Base-by-base conservation (phyloP, 176 grass and related monocot species). In the Saccharum officinarum region DNA sequence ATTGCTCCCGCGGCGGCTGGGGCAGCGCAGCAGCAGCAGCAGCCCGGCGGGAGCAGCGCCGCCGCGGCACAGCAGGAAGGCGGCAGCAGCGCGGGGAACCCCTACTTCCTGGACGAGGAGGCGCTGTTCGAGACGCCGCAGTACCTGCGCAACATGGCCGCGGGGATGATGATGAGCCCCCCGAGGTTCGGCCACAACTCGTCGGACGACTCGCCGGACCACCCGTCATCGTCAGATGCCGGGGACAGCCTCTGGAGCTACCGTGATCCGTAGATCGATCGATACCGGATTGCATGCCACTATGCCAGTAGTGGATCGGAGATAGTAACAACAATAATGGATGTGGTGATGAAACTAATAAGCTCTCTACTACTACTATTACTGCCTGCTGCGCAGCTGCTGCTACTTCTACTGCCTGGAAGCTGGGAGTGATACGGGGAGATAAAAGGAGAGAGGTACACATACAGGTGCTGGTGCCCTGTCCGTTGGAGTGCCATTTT, bases 101-200 rank as follows among this genome's bases (percentile, higher is more conserved):
- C 52, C 15, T 39, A 83, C 88, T 98, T 88, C 85, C 72, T 98
- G 44, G 95, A 98, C 81, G 95, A 98, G 79, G 95, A 98, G 75
- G 95, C 92, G n/a, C 87, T 95, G 30, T 91, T 98, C 76, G 91
- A 93, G 79, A 98, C 94, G 85, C 95, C 92, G 42, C 85, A 92
- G 72, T 84, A 95, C 73, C 78, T 98, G 76, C 85, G 80, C 49
- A 93, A 71, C 91, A 98, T 98, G 95, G 95, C 95, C 0, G 92
- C 94, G 71, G 95, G 95, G 76, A 98, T 98, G 92, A 92, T 98
- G 89, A 93, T 98, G 95, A 95, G 87, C 77, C 95, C 95, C 3
- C 95, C 95, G 7, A 90, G 87, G 84, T 74, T 95, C 71, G 91
- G 84, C 68, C 90, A 69, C 12, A 49, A 67, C n/a, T 78, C 91